phyloP scores from a whole-genome alignment of 176 grass and related monocot genomes.

The Zizania latifolia region DNA sequence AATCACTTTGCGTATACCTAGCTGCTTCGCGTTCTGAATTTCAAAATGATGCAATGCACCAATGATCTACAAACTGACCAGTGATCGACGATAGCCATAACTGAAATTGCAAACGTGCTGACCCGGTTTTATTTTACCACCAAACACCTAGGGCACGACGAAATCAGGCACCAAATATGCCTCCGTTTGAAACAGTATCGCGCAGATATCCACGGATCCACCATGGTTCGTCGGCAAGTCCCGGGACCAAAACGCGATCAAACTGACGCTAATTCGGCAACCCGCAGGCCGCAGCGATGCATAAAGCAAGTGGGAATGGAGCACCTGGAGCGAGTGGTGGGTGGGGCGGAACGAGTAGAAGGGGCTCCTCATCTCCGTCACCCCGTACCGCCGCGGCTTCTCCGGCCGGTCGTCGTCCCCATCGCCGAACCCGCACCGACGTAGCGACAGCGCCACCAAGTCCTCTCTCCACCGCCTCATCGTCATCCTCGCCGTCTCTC shows the following conservation, averaged over 20 bases:
- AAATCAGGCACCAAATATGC: neutral
- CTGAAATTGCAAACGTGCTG: neutral
- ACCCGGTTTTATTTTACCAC: too few species aligned
- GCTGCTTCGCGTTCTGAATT: neutral
- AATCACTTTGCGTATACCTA: too few species aligned
- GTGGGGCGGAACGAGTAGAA: conserved; percentile 61
- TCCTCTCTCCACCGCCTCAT: conserved; percentile 38
- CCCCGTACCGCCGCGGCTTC: conserved; percentile 81
- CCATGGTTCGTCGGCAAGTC: too few species aligned
- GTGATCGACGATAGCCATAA: neutral
- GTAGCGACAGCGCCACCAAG: conserved; percentile 26
- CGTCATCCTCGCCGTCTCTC: neutral
- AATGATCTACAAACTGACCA: neutral
- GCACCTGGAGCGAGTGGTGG: conserved; percentile 58
- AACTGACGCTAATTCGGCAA: neutral
- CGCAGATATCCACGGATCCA: too few species aligned
- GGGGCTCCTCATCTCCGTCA: conserved; percentile 91
- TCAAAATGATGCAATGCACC: neutral
- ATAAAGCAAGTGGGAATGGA: too few species aligned
- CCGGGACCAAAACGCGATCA: neutral
- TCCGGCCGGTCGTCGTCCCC: conserved; percentile 79
- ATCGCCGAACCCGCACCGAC: conserved; percentile 37
- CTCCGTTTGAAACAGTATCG: neutral
- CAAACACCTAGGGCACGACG: too few species aligned
- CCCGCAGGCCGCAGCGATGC: neutral